A percentile compares a stretch with the other conserved stretches of the same genome.
Evolutionary conservation across 805 yeast species (phyloP).

Genomic region (Brettanomyces custersianus): DNA sequence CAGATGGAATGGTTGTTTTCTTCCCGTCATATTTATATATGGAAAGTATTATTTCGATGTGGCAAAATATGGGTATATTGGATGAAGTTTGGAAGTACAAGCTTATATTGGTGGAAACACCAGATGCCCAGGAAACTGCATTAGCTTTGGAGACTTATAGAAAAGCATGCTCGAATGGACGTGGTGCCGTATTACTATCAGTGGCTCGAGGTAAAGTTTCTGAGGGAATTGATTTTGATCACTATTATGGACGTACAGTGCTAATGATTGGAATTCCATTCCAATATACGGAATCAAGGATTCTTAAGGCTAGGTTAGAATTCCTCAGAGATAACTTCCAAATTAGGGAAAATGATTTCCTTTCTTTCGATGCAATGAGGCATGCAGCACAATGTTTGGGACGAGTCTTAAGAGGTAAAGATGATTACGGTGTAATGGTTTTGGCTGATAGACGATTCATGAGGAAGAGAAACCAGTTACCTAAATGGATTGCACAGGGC

Average conservation of each 20-base stretch:
- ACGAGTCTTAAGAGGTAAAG: conserved; percentile 93
- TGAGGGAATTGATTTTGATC: conserved; percentile 98
- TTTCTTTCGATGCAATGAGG: conserved; percentile 98
- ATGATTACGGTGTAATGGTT: conserved; percentile 98
- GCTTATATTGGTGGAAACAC: conserved; percentile 91
- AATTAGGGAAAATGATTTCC: conserved; percentile 86
- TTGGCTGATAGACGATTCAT: conserved; percentile 91
- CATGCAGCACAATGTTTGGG: conserved; percentile 99
- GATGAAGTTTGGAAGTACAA: conserved; percentile 99
- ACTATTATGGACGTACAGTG: conserved; percentile 95
- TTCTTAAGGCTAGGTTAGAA: conserved; percentile 88
- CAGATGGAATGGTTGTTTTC: conserved; percentile 97
- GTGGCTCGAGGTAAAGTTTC: conserved; percentile 99
- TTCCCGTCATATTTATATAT: conserved; percentile 95
- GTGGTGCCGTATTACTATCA: conserved; percentile 92
- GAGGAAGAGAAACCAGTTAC: conserved; percentile 77
- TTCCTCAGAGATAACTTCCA: conserved; percentile 88
- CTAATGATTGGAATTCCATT: conserved; percentile 98
- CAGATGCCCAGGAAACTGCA: conserved; percentile 98
- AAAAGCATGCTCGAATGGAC: conserved; percentile 92
- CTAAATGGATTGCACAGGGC: conserved; percentile 96
- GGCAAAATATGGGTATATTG: conserved; percentile 97
- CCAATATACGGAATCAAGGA: conserved; percentile 96
- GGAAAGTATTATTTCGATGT: conserved; percentile 97
- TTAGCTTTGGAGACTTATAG: conserved; percentile 91